Evolutionary conservation across 2,329 filamentous ascomycete genomes (phyloP).

Genomic region (Verticillium zaregamsianum): DNA sequence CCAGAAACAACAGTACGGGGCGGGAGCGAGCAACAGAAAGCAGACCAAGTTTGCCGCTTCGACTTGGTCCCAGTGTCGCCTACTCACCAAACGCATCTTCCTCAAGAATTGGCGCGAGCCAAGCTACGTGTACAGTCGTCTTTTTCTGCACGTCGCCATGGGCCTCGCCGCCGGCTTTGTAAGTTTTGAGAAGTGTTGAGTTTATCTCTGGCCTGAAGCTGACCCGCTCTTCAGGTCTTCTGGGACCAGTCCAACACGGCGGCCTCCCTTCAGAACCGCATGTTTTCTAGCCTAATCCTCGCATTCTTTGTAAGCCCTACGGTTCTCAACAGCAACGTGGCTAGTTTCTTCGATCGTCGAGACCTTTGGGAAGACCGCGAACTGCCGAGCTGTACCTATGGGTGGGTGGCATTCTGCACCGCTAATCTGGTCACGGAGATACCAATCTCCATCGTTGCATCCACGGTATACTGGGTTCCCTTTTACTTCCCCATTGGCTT

Average conservation of each 20-base stretch:
- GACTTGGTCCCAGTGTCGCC: slow-evolving; percentile 54
- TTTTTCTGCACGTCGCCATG: slow-evolving; percentile 67
- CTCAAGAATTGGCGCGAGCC: slow-evolving; percentile 72
- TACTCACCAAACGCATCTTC: slow-evolving; percentile 68
- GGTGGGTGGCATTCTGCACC: slow-evolving; percentile 71
- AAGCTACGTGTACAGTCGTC: slow-evolving; percentile 71
- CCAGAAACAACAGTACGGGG: slow-evolving; percentile 15
- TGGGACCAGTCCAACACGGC: slow-evolving; percentile 40
- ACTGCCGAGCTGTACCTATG: slow-evolving; percentile 69
- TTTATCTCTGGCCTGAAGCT: too few species aligned
- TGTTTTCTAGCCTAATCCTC: slow-evolving; percentile 17
- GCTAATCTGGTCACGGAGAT: slow-evolving; percentile 70
- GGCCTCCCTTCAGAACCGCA: slow-evolving; percentile 32
- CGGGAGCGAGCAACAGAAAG: slow-evolving; percentile 13
- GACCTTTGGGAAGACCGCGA: slow-evolving; percentile 74
- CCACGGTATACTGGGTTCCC: slow-evolving; percentile 64
- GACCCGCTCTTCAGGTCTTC: slow-evolving; percentile 24
- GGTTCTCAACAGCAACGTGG: slow-evolving; percentile 67
- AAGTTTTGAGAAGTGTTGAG: too few species aligned
- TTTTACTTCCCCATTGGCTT: slow-evolving; percentile 76
- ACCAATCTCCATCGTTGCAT: slow-evolving; percentile 60
- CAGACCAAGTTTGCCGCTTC: slow-evolving; percentile 66
- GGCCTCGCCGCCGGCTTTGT: slow-evolving; percentile 65
- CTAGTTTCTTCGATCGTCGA: too few species aligned
- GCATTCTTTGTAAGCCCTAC: slow-evolving; percentile 53